These are phyloP conservation scores for Striga asiatica DNA, from an alignment of 257 asterid genomes.

Conservation along the genomic window DNA sequence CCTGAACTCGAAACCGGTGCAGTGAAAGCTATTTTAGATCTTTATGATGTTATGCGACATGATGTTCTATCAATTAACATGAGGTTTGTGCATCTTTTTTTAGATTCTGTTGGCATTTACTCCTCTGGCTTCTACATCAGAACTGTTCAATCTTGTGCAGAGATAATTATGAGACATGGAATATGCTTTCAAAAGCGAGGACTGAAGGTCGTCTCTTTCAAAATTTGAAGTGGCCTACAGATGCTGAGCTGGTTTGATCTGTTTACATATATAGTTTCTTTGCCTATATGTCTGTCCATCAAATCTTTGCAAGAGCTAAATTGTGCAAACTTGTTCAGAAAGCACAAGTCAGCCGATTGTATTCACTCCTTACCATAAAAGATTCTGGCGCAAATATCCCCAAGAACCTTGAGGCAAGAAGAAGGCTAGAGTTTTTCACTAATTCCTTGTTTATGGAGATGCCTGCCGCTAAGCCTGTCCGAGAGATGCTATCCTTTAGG, in stretches of 20 bases:
- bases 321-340: constrained; percentile 38
- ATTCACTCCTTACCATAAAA: constrained; percentile 76
- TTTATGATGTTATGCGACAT: constrained; percentile 84
- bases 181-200: constrained; percentile 64
- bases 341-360: constrained; percentile 62
- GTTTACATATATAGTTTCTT: constrained; percentile 5
- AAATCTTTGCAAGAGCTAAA: constrained; percentile 14
- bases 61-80: constrained; percentile 62
- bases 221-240: constrained; percentile 86
- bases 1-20: constrained; percentile 84
- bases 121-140: background rate
- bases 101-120: background rate
- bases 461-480: constrained; percentile 80
- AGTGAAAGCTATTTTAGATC: constrained; percentile 81
- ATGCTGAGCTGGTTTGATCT: constrained; percentile 60
- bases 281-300: background rate
- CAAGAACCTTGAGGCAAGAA: constrained; percentile 82
- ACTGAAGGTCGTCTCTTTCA: constrained; percentile 87
- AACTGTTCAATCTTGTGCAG: constrained; percentile 28
- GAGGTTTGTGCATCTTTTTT: constrained; percentile 46
- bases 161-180: constrained; percentile 70
- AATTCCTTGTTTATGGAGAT: constrained; percentile 97
- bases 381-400: constrained; percentile 92
- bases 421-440: constrained; percentile 82
- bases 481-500: constrained; percentile 95